Percentiles rank a stretch among this genome's conserved stretches.
phyloP scores from a whole-genome alignment of 306 rosid species.

The Sesbania bispinosa region DNA sequence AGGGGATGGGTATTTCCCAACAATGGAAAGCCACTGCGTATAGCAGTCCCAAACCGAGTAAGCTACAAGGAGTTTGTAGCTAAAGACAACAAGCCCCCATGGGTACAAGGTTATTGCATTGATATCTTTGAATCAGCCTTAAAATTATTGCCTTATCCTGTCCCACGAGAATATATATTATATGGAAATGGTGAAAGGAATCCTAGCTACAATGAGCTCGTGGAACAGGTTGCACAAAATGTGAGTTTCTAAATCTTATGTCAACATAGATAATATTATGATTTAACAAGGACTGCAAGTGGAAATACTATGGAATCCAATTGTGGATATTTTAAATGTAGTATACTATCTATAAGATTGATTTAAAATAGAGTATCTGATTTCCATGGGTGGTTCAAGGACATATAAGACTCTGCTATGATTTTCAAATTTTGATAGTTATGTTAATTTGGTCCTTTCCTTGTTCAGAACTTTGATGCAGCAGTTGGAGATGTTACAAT shows the following conservation, averaged over 20 bases:
- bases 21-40: constrained; percentile 78
- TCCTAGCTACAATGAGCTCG: constrained; percentile 52
- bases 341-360: neutral
- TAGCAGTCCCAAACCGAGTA: constrained; percentile 73
- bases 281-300: neutral
- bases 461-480: constrained; percentile 72
- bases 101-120: constrained; percentile 72
- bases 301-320: constrained; percentile 3
- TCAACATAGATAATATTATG: neutral
- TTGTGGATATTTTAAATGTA: neutral
- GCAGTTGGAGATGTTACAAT: constrained; percentile 82
- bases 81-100: constrained; percentile 56
- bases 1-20: constrained; percentile 92
- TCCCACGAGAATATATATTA: constrained; percentile 55
- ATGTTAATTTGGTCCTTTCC: constrained; percentile 14
- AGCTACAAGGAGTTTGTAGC: constrained; percentile 58
- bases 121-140: constrained; percentile 88
- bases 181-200: constrained; percentile 64
- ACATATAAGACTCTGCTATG: neutral
- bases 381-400: neutral
- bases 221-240: constrained; percentile 52
- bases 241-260: constrained; percentile 48
- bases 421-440: constrained; percentile 14
- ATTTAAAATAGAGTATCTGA: neutral
- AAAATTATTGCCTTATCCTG: constrained; percentile 75